Conservation (phyloP, 1,284 basidiomycete species). For the Puccinia coronata region DNA sequence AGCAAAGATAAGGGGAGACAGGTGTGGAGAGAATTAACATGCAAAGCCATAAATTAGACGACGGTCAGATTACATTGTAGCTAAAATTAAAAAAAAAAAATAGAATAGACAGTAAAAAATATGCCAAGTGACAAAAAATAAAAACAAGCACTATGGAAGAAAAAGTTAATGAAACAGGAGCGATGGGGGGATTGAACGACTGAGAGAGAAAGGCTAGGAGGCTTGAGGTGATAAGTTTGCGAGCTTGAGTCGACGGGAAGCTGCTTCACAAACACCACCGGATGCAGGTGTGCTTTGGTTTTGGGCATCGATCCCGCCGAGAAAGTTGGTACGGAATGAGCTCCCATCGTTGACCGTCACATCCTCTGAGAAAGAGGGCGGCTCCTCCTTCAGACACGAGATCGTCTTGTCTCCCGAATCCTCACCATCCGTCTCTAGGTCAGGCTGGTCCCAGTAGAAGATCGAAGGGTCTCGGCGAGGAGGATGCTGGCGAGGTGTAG, state of each 20-base stretch:
- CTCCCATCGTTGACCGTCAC: conserved; percentile 30
- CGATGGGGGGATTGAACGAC: not conserved
- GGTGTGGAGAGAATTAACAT: too few relatives aligned
- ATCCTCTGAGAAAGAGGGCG: conserved; percentile 21
- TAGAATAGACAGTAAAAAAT: not conserved
- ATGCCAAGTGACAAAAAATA: not conserved
- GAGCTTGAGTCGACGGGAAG: not conserved
- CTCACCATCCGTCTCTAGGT: conserved; percentile 16
- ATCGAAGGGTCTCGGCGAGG: conserved; percentile 25
- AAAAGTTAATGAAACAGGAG: not conserved
- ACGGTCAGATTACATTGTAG: conserved; percentile 31
- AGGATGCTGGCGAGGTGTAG: not conserved
- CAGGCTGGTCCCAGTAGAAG: conserved; percentile 31
- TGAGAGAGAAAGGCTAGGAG: not conserved
- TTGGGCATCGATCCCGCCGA: conserved; percentile 6
- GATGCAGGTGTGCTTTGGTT: conserved; percentile 41
- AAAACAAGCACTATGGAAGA: conserved; percentile 15
- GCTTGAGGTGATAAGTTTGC: not conserved
- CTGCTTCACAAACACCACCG: not conserved
- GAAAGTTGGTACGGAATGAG: conserved; percentile 23
- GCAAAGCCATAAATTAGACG: too few relatives aligned
- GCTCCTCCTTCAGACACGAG: conserved; percentile 41
- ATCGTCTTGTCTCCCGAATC: conserved; percentile 34
- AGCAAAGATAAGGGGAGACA: too few relatives aligned
- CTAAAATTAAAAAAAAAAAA: not conserved